Base-by-base conservation (phyloP, 2,329 filamentous ascomycete species). In the Aureobasidium leucospermi region DNA sequence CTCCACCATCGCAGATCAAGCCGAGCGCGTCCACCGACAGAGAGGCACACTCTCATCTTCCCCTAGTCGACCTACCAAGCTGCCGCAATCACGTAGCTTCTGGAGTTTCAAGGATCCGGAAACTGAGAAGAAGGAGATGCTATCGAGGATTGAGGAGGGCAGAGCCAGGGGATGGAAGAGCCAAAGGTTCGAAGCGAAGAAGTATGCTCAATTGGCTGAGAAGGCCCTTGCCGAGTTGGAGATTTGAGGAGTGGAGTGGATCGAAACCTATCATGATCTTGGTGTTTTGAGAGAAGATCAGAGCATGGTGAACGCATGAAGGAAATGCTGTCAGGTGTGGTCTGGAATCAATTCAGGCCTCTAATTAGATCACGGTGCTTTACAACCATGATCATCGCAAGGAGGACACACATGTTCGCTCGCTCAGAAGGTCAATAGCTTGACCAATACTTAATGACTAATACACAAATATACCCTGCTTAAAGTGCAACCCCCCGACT, bases 151-250 rank as follows among this genome's bases (percentile, higher is more conserved):
- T 23, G 61, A 68, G 31, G 64, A 60, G 19, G 69, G 70, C 0
- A 65, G 68, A 32, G 61, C 62, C 45, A 65, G 67, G 47, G 60
- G 60, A 1, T 71, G 69, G 70, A 51, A 52, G 61, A 61, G 62
- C 51, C 61, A 66, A 55, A 63, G 69, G 29, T 72, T 71, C 49
- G 62, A 67, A 13, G 59, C 66, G 4, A 57, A 52, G 38, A 66
- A 47, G 49, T 72, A 70, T 58, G 55, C 52, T 47, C 60, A 60
- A 6, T 51, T 72, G 49, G 67, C 65, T 43, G 68, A 69, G 49
- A 59, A 60, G 42, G 69, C 70, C 9, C 49, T 70, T 56, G 65
- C 61, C 6, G 70, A 72, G 59, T 47, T 72, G 55, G 34, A 39
- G n/a, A 15, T 19, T 52, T 34, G 6, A 36, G 4, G 34, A 13